phyloP scores from a whole-genome alignment of 106 monocot species.

The Alisma plantagoaquatica region DNA sequence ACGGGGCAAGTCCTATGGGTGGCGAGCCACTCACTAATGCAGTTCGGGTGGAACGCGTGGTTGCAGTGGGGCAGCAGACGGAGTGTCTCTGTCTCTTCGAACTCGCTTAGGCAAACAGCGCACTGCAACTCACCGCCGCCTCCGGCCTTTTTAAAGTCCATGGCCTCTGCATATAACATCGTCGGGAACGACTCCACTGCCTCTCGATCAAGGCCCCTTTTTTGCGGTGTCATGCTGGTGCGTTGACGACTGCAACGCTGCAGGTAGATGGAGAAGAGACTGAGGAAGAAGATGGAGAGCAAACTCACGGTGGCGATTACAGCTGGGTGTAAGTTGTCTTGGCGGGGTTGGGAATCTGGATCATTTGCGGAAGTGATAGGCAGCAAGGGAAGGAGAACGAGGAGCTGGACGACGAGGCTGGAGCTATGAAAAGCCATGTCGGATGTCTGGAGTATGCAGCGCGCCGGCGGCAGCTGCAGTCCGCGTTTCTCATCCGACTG shows the following conservation, averaged over 20 bases:
- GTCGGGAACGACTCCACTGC: constrained; percentile 64
- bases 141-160: constrained; percentile 65
- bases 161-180: constrained; percentile 73
- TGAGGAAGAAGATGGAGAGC: constrained; percentile 79
- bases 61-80: constrained; percentile 72
- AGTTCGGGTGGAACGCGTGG: constrained; percentile 93
- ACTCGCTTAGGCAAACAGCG: constrained; percentile 89
- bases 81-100: constrained; percentile 80
- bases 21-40: constrained; percentile 87
- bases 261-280: constrained; percentile 7
- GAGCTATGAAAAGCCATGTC: too few relatives aligned
- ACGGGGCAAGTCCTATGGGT: constrained; percentile 90
- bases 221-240: constrained; percentile 8
- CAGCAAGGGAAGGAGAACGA: not conserved
- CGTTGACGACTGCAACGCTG: not conserved
- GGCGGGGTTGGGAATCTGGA: not conserved
- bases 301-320: constrained; percentile 18
- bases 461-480: too few relatives aligned
- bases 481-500: too few relatives aligned
- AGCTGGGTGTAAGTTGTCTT: not conserved
- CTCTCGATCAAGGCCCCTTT: constrained; percentile 56
- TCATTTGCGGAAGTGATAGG: not conserved
- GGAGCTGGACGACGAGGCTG: not conserved
- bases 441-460: too few relatives aligned
- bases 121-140: constrained; percentile 79